Percentiles rank a stretch among this genome's conserved stretches.
Evolutionary conservation across 129 eudicot genomes (phyloP).

Genomic region (Artemisia tridentata): DNA sequence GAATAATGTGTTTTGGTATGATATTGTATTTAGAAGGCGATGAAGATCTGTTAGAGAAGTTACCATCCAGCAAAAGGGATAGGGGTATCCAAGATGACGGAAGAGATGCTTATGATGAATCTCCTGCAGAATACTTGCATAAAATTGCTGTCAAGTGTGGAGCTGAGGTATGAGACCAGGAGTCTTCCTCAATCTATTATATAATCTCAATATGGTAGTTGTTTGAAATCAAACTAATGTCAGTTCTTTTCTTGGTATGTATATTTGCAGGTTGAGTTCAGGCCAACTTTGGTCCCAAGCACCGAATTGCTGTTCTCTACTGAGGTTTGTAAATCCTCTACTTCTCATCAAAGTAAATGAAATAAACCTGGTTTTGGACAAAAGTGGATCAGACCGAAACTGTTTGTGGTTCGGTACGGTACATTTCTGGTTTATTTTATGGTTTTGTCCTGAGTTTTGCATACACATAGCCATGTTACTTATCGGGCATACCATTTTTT

Average conservation of each 20-base stretch:
- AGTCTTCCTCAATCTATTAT: too few species aligned
- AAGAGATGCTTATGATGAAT: conserved; percentile 40
- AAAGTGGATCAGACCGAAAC: too few species aligned
- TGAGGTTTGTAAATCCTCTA: conserved; percentile 46
- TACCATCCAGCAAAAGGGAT: conserved; percentile 59
- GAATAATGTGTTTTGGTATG: neutral
- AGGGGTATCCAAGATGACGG: conserved; percentile 57
- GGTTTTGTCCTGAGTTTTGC: conserved; percentile 6
- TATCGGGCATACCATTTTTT: too few species aligned
- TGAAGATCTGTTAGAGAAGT: conserved; percentile 50
- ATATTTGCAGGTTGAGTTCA: conserved; percentile 71
- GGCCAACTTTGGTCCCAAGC: conserved; percentile 46
- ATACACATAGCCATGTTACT: too few species aligned
- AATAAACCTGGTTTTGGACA: too few species aligned
- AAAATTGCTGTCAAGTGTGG: conserved; percentile 78
- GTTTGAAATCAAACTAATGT: too few species aligned
- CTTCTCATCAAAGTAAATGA: neutral
- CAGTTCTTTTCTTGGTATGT: neutral
- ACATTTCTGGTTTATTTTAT: too few species aligned
- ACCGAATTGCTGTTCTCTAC: conserved; percentile 53
- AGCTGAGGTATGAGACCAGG: conserved; percentile 59
- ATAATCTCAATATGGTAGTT: too few species aligned
- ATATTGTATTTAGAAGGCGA: conserved; percentile 48
- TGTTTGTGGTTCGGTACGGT: too few species aligned
- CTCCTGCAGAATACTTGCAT: too few species aligned